Evolutionary conservation across 176 grass and related monocot genomes (phyloP), one percentile per base, ranked within the genome.

Genomic region (Tillandsia leiboldiana): DNA sequence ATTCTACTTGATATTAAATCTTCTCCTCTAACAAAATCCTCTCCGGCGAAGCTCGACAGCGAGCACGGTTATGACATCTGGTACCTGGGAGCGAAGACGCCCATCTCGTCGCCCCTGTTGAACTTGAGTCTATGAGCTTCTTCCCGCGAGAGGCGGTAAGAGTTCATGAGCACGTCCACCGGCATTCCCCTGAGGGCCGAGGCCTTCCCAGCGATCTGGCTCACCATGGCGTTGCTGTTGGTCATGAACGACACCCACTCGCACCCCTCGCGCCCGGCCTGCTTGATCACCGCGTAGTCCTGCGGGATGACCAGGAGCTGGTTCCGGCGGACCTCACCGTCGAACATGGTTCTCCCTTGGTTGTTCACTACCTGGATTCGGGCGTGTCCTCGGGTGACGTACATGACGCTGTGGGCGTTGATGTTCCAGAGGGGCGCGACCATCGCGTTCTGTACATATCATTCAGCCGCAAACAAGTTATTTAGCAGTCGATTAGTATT

Each of bases 221-320:
- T 79, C 23, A 65, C 75, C 28, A 52, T 75, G 48, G 82, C 15
- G 47, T 71, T 64, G 0, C 59, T 14, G 50, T 70, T 79, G n/a
- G 82, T 84, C 26, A 79, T 84, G 76, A 84, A 70, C 18, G 71
- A 49, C 10, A 75, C 50, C 23, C 49, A 79, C 3, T 79, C 49
- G 49, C 68, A 84, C 14, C 70, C 47, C 9, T 79, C 71, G 9
- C 2, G 17, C n/a, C n/a, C 47, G 2, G 70, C 70, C 59, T 49
- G 57, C 47, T 79, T 78, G 1, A 79, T 7, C 7, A 84, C 64
- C 0, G 10, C 75, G 15, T 70, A 66, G 26, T 74, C 49, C 11
- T 84, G 75, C 10, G 75, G 75, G 27, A 79, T 50, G 64, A 84
- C 70, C 20, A 84, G n/a, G 18, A 84, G 42, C 42, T 84, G 75